Base-by-base conservation (phyloP, 108 stramenopile genomes). In the Cyclotella choctawhatcheeana region DNA sequence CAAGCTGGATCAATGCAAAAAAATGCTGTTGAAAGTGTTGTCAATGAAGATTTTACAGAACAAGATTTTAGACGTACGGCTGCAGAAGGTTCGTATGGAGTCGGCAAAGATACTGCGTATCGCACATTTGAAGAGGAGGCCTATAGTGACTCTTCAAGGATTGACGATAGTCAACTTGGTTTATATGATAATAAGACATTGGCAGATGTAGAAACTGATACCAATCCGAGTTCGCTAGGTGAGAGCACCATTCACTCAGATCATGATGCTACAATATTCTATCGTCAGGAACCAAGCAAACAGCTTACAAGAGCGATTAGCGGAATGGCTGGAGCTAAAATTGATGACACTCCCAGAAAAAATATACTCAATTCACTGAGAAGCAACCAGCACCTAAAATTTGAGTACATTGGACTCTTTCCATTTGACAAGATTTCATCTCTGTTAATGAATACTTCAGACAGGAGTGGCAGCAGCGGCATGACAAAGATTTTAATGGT, bases 51-150 rank as follows among this genome's bases (percentile, higher is more conserved):
- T 18, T 77, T 77, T 47, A 60, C 59, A 1, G 44, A 37, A 12
- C 76, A 77, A 63, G 76, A 77, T 40, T 77, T 77, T 29, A 47
- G 76, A 18, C 35, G 76, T 5, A 68, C 34, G 6, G 76, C 76
- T 7, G 68, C 69, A 6, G 69, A 70, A 44, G 76, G 69, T 17
- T 70, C 69, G 5, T 77, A 64, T 34, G 76, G 76, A 37, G 50
- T 37, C n/a, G 76, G 61, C 4, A 60, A 60, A 59, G 76, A 77
- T 40, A 71, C 58, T 22, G 48, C 61, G 6, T 77, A 70, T 61
- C 76, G 69, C 14, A 29, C 37, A 14, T 77, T 77, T 63, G 76
- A 77, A 35, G 69, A 77, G 22, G 69, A 77, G 6, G 76, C 76
- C 18, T 77, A 77, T 47, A 77, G 50, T 52, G 22, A 45, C 40